Base-by-base conservation (phyloP, 805 yeast genomes). In the Candida morakotiae region DNA sequence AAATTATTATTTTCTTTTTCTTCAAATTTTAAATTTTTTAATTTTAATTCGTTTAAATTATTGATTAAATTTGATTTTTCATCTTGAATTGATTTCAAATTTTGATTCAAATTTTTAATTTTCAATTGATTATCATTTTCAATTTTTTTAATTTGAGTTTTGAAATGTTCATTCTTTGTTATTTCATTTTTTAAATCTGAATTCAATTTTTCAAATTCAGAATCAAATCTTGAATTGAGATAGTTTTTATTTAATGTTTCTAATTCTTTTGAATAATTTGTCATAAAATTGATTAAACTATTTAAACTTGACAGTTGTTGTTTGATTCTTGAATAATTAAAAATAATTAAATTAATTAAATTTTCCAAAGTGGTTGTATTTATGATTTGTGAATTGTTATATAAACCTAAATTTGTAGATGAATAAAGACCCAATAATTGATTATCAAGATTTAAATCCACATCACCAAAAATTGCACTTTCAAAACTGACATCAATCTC, bases 391-490 rank as follows among this genome's bases (percentile, higher is more conserved):
- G 83, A 69, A 47, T 80, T 80, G 20, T 70, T 72, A 47, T 73
- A 77, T 28, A 79, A 71, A 1, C 84, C 85, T 10, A 77, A 65
- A 35, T 72, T 61, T 11, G 69, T 63, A 37, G 67, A 67, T 27
- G 73, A 68, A 41, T 67, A 67, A 3, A 71, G 54, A 0, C 78
- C 79, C 21, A 77, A 47, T 9, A 77, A 55, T 27, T 65, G 58
- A 42, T 75, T 81, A 46, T 77, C 83, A 20, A 77, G 39, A 20
- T 55, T 46, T 5, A 70, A 65, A 45, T 71, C 67, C 14, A 77
- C 69, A 52, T 79, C 84, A 18, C 83, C 81, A 56, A 78, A 80
- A 60, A 80, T 62, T 2, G 83, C 82, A 18, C 71, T 70, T 44
- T 77, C 83, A 52, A 76, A 76, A 3, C 77, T 41, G 9, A 35